Base-by-base conservation (phyloP, 1,284 basidiomycete species). In the Agroathelia rolfsii region DNA sequence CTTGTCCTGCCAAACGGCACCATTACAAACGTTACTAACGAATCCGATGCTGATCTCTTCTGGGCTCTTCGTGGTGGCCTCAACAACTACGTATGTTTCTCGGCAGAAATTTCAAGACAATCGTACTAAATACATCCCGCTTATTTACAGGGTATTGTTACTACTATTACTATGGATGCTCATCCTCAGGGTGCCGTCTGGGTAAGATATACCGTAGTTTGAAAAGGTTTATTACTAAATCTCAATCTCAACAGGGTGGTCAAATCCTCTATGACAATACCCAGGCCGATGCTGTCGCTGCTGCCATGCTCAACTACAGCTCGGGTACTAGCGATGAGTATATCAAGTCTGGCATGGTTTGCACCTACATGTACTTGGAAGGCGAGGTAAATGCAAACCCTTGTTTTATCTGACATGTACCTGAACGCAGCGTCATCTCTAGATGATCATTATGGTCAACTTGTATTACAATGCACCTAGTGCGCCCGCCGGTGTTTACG, bases 311-410 rank as follows among this genome's bases (percentile, higher is more conserved):
- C 9, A 60, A 62, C n/a, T 80, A 76, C 46, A 45, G 57, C 3
- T 50, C 55, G 6, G 60, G 56, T 3, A 62, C 64, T 8, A 65
- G 46, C 0, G 75, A 77, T 42, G n/a, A n/a, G n/a, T n/a, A n/a
- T n/a, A 71, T 72, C 1, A 80, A 77, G 49, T 79, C 77, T 5
- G 53, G 47, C 2, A 60, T 75, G n/a, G 63, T 80, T 24, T 59
- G 67, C 0, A 60, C 72, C 0, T 75, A 68, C 36, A 69, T 66
- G 37, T 67, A 59, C 34, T n/a, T 63, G 3, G 39, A 58, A 5
- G 64, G 62, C 6, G 28, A 55, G 44, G 70, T 67, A 37, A 35
- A n/a, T n/a, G n/a, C n/a, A n/a, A n/a, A n/a, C n/a, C n/a, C n/a
- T n/a, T n/a, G n/a, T n/a, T n/a, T n/a, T n/a, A n/a, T n/a, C n/a